Evolutionary conservation across 2,329 filamentous ascomycete genomes (phyloP).

Genomic region (Colletotrichum sp.): DNA sequence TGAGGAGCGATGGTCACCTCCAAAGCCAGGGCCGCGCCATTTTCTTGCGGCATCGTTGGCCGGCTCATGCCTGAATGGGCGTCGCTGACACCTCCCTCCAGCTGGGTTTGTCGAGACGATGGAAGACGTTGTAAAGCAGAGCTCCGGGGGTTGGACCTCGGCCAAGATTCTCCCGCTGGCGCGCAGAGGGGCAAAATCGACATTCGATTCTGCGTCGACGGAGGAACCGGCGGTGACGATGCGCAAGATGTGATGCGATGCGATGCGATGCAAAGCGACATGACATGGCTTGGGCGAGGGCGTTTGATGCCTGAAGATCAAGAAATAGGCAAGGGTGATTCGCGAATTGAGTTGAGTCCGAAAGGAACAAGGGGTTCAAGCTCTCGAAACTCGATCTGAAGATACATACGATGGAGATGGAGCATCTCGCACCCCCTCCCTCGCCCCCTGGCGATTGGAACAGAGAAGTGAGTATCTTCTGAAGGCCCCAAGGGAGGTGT

Average conservation of each 20-base stretch:
- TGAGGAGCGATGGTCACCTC: not conserved
- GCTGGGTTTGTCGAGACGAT: not conserved
- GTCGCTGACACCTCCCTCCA: not conserved
- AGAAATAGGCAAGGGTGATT: not conserved
- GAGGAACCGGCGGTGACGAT: constrained; percentile 6
- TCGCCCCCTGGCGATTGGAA: not conserved
- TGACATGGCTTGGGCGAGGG: not conserved
- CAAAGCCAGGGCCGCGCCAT: not conserved
- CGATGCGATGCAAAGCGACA: not conserved
- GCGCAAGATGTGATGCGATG: not conserved
- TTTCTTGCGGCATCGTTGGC: not conserved
- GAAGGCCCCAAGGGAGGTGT: not conserved
- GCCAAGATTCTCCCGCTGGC: not conserved
- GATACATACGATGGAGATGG: not conserved
- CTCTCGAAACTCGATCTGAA: not conserved
- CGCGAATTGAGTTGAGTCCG: not conserved
- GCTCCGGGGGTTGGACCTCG: not conserved
- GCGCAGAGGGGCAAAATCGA: not conserved
- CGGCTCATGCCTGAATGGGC: not conserved
- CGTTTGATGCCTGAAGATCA: not conserved
- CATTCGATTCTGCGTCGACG: not conserved
- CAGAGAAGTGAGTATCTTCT: not conserved
- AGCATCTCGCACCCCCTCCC: not conserved
- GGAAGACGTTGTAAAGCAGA: not conserved
- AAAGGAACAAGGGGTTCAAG: not conserved